Percentiles rank a stretch among this genome's conserved stretches.
Conservation (phyloP, 768 basidiomycete genomes). For the Ramaria sp. region DNA sequence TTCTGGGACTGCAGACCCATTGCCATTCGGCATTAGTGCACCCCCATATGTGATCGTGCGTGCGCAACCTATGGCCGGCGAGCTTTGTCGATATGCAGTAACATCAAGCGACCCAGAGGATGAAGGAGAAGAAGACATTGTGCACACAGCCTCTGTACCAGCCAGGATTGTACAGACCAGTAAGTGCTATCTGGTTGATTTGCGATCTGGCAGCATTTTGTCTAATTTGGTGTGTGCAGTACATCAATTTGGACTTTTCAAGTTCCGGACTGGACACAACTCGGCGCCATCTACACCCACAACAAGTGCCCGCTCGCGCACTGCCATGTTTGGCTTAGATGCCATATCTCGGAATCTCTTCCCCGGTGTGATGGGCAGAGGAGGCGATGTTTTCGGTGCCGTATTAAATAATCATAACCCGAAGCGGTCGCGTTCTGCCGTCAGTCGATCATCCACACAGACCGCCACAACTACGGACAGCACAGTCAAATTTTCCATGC, state of each 20-base stretch:
- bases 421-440: slow-evolving; percentile 56
- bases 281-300: slow-evolving; percentile 84
- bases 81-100: slow-evolving; percentile 69
- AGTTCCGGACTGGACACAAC: slow-evolving; percentile 68
- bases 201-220: background rate
- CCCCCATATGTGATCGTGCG: slow-evolving; percentile 75
- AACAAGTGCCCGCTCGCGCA: slow-evolving; percentile 55
- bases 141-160: slow-evolving; percentile 65
- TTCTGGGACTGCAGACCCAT: slow-evolving; percentile 58
- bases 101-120: slow-evolving; percentile 65
- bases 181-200: slow-evolving; percentile 28
- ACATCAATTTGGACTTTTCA: slow-evolving; percentile 82
- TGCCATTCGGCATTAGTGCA: slow-evolving; percentile 60
- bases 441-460: slow-evolving; percentile 67
- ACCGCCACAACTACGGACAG: slow-evolving; percentile 63
- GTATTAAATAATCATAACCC: slow-evolving; percentile 47
- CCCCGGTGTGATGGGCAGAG: slow-evolving; percentile 44
- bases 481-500: slow-evolving; percentile 59
- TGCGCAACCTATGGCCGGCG: slow-evolving; percentile 76
- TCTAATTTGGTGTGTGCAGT: slow-evolving; percentile 32
- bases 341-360: slow-evolving; percentile 87
- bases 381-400: slow-evolving; percentile 62
- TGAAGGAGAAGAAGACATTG: slow-evolving; percentile 72
- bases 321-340: slow-evolving; percentile 83
- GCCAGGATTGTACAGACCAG: slow-evolving; percentile 74